phyloP scores from a whole-genome alignment of 352 stramenopile genomes.

The Phytophthora cajani region DNA sequence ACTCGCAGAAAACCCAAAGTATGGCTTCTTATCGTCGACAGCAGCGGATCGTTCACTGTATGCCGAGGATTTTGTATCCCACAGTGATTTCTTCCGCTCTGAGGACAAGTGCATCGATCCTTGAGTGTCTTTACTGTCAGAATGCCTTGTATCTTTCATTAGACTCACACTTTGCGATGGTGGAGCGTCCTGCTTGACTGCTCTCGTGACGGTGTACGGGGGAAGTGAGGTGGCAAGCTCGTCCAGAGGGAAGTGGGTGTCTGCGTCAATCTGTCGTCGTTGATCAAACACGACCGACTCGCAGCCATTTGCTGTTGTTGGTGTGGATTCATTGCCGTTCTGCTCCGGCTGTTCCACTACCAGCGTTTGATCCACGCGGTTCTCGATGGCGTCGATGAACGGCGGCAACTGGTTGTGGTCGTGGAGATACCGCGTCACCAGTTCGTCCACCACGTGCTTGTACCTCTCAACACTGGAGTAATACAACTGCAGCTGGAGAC shows the following conservation, averaged over 20 bases:
- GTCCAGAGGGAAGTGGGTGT: slow-evolving; percentile 34
- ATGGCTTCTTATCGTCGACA: slow-evolving; percentile 30
- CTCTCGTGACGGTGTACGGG: slow-evolving; percentile 14
- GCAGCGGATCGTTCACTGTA: not conserved
- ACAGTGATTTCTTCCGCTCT: slow-evolving; percentile 31
- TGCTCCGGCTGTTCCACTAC: slow-evolving; percentile 44
- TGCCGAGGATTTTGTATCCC: slow-evolving; percentile 24
- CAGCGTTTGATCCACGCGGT: slow-evolving; percentile 6
- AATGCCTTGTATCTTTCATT: not conserved
- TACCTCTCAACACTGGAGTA: slow-evolving; percentile 68
- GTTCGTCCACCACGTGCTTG: slow-evolving; percentile 67
- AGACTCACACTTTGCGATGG: not conserved
- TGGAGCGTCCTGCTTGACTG: not conserved
- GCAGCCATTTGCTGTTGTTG: slow-evolving; percentile 12
- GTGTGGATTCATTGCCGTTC: slow-evolving; percentile 22
- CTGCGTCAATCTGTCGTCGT: slow-evolving; percentile 18
- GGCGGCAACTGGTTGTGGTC: slow-evolving; percentile 61
- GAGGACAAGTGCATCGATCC: slow-evolving; percentile 16
- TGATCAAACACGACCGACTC: slow-evolving; percentile 19
- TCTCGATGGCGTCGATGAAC: slow-evolving; percentile 59
- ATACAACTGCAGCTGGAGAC: slow-evolving; percentile 67
- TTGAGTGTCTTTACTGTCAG: not conserved
- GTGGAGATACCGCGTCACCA: slow-evolving; percentile 61
- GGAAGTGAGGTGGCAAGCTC: slow-evolving; percentile 36
- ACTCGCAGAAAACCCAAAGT: slow-evolving; percentile 14